Base-by-base conservation (phyloP, 2,329 filamentous ascomycete genomes). In the Pseudogymnoascus sp. region DNA sequence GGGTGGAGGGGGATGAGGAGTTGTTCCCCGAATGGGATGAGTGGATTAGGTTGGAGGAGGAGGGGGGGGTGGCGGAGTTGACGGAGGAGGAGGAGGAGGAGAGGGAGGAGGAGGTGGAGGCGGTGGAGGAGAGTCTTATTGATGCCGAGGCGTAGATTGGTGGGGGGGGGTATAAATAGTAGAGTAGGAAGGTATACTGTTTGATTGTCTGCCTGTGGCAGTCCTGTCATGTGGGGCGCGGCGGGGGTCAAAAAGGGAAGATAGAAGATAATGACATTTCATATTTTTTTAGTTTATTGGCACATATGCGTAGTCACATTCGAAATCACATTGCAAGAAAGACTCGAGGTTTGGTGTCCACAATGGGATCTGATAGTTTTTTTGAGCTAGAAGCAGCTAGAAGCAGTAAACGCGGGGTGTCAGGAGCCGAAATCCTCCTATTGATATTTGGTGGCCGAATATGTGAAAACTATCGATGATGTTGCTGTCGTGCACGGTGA, bases 11-110 rank as follows among this genome's bases (percentile, higher is more conserved):
- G 69, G 90, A 92, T 65, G 89, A 89, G 41, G 93, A 96, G 2
- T 82, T 99, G 69, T 99, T 99, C 78, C 93, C 93, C 0, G 91
- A 97, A 72, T 99, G 95, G 95, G 90, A 96, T 4, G 89, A 95
- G 75, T 97, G 91, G 80, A 74, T 98, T 69, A 82, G 84, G 72
- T 74, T 96, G 66, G 95, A 98, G 79, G 84, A 82, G 64, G 87
- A 92, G 70, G 89, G 89, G 1, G 46, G 46, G 14, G 46, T 31
- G 7, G 46, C 26, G 46, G 2, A n/a, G 46, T n/a, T 53, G 46
- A 24, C 22, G 14, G 46, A 53, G 24, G 14, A 12, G 24, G 43
- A 53, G 46, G 46, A 11, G 7, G 26, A 16, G 46, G 46, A 53
- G 26, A 53, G 46, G 26, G 46, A 53, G 46, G 46, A 31, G 11